These are phyloP conservation scores for Hypoxylon cercidicola DNA, from an alignment of 495 filamentous ascomycete genomes.

Conservation along the genomic window DNA sequence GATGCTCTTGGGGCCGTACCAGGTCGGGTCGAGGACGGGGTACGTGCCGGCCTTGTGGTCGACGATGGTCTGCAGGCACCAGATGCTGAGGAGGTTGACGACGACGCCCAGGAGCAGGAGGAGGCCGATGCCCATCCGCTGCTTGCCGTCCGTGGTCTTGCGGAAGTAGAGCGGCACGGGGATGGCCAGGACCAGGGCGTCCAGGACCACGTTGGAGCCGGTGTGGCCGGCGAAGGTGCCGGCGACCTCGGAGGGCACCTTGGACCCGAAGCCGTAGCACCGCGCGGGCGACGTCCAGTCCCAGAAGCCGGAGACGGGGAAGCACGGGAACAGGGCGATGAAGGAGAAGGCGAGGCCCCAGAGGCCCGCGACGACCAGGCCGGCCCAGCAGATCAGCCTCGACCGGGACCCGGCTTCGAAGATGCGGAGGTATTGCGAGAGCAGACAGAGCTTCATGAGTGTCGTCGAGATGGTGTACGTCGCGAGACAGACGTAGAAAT, in stretches of 20 bases:
- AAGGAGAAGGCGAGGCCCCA: slow-evolving; percentile 45
- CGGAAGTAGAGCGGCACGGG: slow-evolving; percentile 44
- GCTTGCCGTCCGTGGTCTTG: slow-evolving; percentile 36
- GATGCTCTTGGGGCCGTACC: slow-evolving; percentile 43
- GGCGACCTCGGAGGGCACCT: slow-evolving; percentile 28
- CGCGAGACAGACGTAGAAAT: slow-evolving; percentile 41
- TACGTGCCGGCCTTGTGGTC: slow-evolving; percentile 41
- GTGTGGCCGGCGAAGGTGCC: slow-evolving; percentile 43
- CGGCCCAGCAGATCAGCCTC: slow-evolving; percentile 38
- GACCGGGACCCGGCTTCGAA: slow-evolving; percentile 28
- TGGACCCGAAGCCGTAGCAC: slow-evolving; percentile 48
- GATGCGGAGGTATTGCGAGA: slow-evolving; percentile 46
- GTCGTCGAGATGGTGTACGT: slow-evolving; percentile 45
- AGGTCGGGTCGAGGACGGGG: slow-evolving; percentile 45
- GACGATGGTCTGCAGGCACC: slow-evolving; percentile 41
- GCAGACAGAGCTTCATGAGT: slow-evolving; percentile 43
- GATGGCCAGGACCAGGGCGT: slow-evolving; percentile 44
- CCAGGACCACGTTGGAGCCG: slow-evolving; percentile 39
- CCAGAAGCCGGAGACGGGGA: slow-evolving; percentile 46
- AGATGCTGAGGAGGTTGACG: slow-evolving; percentile 43
- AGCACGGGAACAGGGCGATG: slow-evolving; percentile 44
- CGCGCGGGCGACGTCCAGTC: slow-evolving; percentile 21
- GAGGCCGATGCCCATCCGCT: slow-evolving; percentile 40
- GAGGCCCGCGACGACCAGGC: slow-evolving; percentile 31
- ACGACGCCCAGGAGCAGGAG: slow-evolving; percentile 40